Percentiles rank a stretch among this genome's conserved stretches.
These are phyloP conservation scores for Botrytis byssoidea DNA, from an alignment of 2,329 filamentous ascomycete species.

Conservation along the genomic window DNA sequence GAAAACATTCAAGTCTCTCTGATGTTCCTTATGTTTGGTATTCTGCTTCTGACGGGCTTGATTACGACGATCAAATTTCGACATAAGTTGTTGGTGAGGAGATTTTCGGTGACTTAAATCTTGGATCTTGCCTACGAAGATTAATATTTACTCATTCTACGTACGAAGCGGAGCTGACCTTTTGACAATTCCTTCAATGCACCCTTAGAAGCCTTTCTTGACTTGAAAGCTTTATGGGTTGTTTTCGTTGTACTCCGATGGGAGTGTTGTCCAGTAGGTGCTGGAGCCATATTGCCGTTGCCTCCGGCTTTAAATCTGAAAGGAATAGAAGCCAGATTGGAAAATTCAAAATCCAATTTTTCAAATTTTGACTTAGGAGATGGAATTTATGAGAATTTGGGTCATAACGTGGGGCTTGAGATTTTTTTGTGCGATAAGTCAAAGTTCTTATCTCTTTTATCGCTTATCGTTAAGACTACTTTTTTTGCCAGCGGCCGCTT, in stretches of 20 bases:
- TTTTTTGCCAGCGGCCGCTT: background rate
- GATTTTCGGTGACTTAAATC: constrained; percentile 77
- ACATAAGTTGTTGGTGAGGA: constrained; percentile 94
- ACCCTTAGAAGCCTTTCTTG: constrained; percentile 84
- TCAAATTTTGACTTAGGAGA: background rate
- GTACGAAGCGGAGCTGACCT: constrained; percentile 50
- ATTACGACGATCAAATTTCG: constrained; percentile 92
- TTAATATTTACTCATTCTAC: constrained; percentile 23
- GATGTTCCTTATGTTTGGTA: constrained; percentile 79
- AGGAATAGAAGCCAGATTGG: constrained; percentile 68
- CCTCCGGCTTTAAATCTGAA: constrained; percentile 84
- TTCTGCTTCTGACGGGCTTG: constrained; percentile 88
- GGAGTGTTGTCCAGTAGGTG: constrained; percentile 66
- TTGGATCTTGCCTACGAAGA: constrained; percentile 67
- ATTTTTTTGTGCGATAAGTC: constrained; percentile 25
- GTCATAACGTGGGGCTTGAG: constrained; percentile 7
- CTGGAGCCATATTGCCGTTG: constrained; percentile 67
- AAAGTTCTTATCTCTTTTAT: constrained; percentile 22
- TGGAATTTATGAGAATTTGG: constrained; percentile 13
- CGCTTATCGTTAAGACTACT: constrained; percentile 16
- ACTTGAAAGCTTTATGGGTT: constrained; percentile 88
- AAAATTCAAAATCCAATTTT: constrained; percentile 18
- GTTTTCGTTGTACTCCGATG: constrained; percentile 92
- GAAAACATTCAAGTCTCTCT: constrained; percentile 78
- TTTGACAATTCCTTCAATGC: constrained; percentile 81